Evolutionary conservation across 352 stramenopile genomes (phyloP), one percentile per base, ranked within the genome.

Genomic region (Pythium grandisporangium): DNA sequence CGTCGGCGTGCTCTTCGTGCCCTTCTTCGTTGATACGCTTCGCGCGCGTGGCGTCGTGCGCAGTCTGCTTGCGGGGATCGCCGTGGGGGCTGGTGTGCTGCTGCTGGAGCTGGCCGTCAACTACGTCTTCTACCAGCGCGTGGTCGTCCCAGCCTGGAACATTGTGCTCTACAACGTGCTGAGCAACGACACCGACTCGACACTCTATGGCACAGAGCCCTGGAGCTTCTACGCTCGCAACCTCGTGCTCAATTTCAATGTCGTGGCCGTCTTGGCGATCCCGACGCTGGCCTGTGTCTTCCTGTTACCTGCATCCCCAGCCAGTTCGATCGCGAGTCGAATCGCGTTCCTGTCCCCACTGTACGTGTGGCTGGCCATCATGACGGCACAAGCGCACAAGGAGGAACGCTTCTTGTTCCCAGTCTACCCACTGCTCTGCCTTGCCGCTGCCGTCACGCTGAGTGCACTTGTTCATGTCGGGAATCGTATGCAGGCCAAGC

Each of bases 351-450:
- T 89, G 32, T 72, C 59, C 7, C 74, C 76, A 10, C 57, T 89
- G 58, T 90, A 95, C 42, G 36, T 97, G 17, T 98, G 95, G 94
- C 50, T 98, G 34, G 54, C 29, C 5, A 83, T 98, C 30, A 96
- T 98, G 56, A 82, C 94, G 30, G 50, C 75, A n/a, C 77, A 97
- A 55, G 75, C 95, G 19, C 96, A 99, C 76, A 99, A 99, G 58
- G 96, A 99, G 55, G 96, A 99, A 69, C 77, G 95, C 5, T 99
- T 99, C 58, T 53, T 99, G 14, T 99, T 95, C 49, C 93, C 94
- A 0, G 69, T 97, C 6, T 99, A 98, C 56, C 90, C 95, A 12
- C 66, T 97, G 1, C 55, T 98, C 4, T 91, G 74, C 47, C 55
- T 96, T 17, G 59, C 64, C 22, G 86, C 83, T 26, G 91, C 84